These are phyloP conservation scores for Pichia deserticola DNA, from an alignment of 805 yeast species.

Conservation along the genomic window DNA sequence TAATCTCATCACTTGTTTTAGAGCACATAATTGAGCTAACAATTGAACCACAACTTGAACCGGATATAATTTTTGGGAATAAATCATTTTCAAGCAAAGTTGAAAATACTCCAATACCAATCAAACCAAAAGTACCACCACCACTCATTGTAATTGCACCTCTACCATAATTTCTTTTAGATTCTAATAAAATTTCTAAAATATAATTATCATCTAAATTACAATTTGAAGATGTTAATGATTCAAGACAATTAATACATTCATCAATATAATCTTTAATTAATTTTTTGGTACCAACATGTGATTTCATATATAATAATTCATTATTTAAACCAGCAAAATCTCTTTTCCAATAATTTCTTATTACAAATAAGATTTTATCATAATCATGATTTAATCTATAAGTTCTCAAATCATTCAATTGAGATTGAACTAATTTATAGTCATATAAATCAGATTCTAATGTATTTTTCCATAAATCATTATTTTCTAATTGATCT, in stretches of 20 bases:
- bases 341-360: slow-evolving; percentile 82
- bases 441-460: slow-evolving; percentile 71
- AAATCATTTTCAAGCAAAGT: slow-evolving; percentile 67
- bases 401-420: slow-evolving; percentile 52
- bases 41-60: slow-evolving; percentile 94
- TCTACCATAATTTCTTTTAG: slow-evolving; percentile 86
- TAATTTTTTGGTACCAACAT: slow-evolving; percentile 75
- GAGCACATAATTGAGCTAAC: slow-evolving; percentile 85
- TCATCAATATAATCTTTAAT: slow-evolving; percentile 81
- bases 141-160: slow-evolving; percentile 95
- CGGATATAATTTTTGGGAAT: slow-evolving; percentile 82
- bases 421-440: slow-evolving; percentile 43
- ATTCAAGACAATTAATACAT: slow-evolving; percentile 45
- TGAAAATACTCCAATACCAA: slow-evolving; percentile 86
- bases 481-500: slow-evolving; percentile 57
- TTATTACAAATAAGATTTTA: slow-evolving; percentile 58
- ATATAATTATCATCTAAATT: slow-evolving; percentile 60
- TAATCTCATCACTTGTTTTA: slow-evolving; percentile 65
- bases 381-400: slow-evolving; percentile 51
- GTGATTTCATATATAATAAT: slow-evolving; percentile 66
- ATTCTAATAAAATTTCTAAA: slow-evolving; percentile 74
- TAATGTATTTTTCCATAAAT: slow-evolving; percentile 61
- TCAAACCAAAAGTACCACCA: slow-evolving; percentile 89
- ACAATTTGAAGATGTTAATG: slow-evolving; percentile 31
- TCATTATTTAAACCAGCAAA: slow-evolving; percentile 83